These are phyloP conservation scores for Thalassiosira livingstoniorum DNA, from an alignment of 352 stramenopile genomes.

Conservation along the genomic window DNA sequence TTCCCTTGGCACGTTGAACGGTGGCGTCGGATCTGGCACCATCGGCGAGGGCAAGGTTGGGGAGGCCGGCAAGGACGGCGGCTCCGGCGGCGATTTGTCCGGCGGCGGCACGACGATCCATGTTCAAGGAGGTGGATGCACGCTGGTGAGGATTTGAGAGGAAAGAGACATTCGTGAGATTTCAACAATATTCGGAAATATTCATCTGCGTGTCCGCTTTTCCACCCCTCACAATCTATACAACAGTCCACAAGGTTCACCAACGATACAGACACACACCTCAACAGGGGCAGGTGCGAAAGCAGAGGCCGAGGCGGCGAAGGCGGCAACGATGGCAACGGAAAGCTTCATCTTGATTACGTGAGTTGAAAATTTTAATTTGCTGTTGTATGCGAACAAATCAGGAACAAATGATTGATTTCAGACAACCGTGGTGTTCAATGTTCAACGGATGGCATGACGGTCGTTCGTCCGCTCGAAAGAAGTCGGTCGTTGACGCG, in stretches of 20 bases:
- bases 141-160: slow-evolving; percentile 16
- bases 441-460: no score
- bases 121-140: slow-evolving; percentile 75
- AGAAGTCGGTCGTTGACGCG: no score
- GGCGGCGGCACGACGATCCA: slow-evolving; percentile 83
- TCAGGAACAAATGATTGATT: no score
- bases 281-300: slow-evolving; percentile 50
- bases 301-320: slow-evolving; percentile 56
- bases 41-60: slow-evolving; percentile 82
- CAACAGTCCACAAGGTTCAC: not conserved
- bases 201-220: no score
- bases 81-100: slow-evolving; percentile 73
- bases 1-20: slow-evolving; percentile 70
- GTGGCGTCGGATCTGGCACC: slow-evolving; percentile 83
- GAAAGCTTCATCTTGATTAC: slow-evolving; percentile 52
- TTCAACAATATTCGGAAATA: no score
- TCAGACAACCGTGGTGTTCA: no score
- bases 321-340: slow-evolving; percentile 49
- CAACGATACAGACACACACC: no score
- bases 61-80: slow-evolving; percentile 70
- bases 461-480: no score
- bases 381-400: not conserved
- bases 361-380: slow-evolving; percentile 13
- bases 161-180: not conserved
- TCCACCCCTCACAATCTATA: not conserved